Evolutionary conservation across 345 rosid species (phyloP), one percentile per base, ranked within the genome.

Genomic region (Lepidium sativum): DNA sequence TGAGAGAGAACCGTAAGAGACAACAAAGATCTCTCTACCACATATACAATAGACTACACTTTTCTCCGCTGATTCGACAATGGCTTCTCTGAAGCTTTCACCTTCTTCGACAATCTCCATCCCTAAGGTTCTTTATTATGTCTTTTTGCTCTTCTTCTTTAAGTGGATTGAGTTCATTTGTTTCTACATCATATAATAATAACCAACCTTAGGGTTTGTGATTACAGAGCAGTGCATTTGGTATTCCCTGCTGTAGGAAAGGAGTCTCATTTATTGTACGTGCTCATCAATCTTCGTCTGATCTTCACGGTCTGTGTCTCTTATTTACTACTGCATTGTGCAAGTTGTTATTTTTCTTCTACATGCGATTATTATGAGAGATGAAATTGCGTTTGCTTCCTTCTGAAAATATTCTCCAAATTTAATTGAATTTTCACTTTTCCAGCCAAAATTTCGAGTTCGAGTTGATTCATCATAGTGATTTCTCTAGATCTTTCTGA

Each of bases 1-100:
- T 41, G 52, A 56, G 39, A 60, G 14, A 39, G 42, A 56, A 71
- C 21, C 34, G 61, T 25, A 32, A 48, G 49, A 14, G 60, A 51
- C 54, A 51, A 25, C 9, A 11, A 27, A 66, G 34, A 43, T 54
- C 70, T 54, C 63, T 60, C 31, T 57, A 31, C 73, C 72, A 66
- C 77, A 72, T 32, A 50, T 29, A 20, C 65, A 33, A 31, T 4
- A 29, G 42, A 54, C 29, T 31, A 21, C 34, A 45, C 13, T 18
- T 16, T 34, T 58, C 71, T 70, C 49, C 33, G 2, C 74, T 12
- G 34, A 11, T 60, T 52, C 47, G 43, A 17, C 77, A 65, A 86
- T 92, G 98, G 92, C 81, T 79, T 83, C 96, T 47, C 80, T 91
- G 75, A 89, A 78, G 54, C 61, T 77, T 49, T 81, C 82, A 62